These are phyloP conservation scores for Penicillium diatomitis DNA, from an alignment of 495 filamentous ascomycete species.

Conservation along the genomic window DNA sequence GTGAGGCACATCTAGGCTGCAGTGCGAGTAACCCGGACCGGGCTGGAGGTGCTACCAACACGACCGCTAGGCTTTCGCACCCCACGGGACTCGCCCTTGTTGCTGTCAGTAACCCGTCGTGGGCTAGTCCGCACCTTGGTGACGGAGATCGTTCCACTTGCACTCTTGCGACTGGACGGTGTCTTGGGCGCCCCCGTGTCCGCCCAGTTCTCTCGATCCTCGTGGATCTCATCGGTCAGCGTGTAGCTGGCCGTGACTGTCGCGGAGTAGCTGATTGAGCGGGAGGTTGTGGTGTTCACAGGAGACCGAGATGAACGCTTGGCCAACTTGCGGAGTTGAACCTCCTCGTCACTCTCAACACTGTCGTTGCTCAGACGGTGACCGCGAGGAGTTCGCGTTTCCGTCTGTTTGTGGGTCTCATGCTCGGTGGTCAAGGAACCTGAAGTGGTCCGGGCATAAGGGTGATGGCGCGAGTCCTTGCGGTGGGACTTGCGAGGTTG, in stretches of 20 bases:
- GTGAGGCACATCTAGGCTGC: constrained; percentile 7
- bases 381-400: constrained; percentile 26
- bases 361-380: constrained; percentile 38
- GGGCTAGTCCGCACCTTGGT: constrained; percentile 67
- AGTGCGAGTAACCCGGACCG: constrained; percentile 8
- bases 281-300: constrained; percentile 32
- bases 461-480: constrained; percentile 48
- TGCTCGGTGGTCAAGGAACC: constrained; percentile 30
- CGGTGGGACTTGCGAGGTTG: constrained; percentile 84
- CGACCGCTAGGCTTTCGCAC: constrained; percentile 90
- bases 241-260: constrained; percentile 39
- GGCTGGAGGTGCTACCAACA: constrained; percentile 58
- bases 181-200: constrained; percentile 52
- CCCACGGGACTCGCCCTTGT: constrained; percentile 46
- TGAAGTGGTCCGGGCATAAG: constrained; percentile 40
- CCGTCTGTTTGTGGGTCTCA: constrained; percentile 24
- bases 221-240: constrained; percentile 32
- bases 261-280: constrained; percentile 43
- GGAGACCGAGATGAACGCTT: constrained; percentile 49
- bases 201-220: constrained; percentile 39
- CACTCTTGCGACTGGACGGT: constrained; percentile 50
- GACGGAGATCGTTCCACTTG: constrained; percentile 55
- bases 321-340: constrained; percentile 58
- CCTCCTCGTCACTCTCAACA: constrained; percentile 71
- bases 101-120: constrained; percentile 46